phyloP scores from a whole-genome alignment of 495 filamentous ascomycete genomes.

The Usnea hakonensis region DNA sequence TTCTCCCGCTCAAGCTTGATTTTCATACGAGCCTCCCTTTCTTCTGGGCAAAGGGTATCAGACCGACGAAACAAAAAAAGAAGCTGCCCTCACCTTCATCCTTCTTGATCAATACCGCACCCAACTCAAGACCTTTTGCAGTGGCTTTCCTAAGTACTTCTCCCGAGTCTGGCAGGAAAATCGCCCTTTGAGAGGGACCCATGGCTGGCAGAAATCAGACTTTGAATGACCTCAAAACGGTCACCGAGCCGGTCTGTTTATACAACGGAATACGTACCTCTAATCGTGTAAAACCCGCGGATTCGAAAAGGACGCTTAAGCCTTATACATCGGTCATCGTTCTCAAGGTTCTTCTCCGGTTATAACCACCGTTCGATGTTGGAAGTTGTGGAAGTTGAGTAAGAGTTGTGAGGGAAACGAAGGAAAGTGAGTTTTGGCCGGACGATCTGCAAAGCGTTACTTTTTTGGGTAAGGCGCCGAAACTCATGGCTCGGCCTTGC shows the following conservation, averaged over 20 bases:
- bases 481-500: background rate
- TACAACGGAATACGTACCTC: background rate
- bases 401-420: background rate
- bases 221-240: background rate
- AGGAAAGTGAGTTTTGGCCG: background rate
- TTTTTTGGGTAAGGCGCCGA: background rate
- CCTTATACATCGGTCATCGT: background rate
- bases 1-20: background rate
- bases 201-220: background rate
- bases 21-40: background rate
- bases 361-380: background rate
- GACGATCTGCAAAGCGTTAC: background rate
- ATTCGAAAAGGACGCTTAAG: background rate
- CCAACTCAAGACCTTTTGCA: background rate
- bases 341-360: background rate
- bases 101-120: background rate
- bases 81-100: background rate
- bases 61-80: background rate
- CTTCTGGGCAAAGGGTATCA: background rate
- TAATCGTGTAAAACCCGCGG: background rate
- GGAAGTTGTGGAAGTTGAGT: background rate
- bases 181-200: slow-evolving; percentile 2
- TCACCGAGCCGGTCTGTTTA: background rate
- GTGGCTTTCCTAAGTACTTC: background rate
- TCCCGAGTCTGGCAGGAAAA: background rate